A percentile compares a stretch with the other conserved stretches of the same genome.
Evolutionary conservation across 768 basidiomycete species (phyloP).

Genomic region (Cystobasidium tubakii): DNA sequence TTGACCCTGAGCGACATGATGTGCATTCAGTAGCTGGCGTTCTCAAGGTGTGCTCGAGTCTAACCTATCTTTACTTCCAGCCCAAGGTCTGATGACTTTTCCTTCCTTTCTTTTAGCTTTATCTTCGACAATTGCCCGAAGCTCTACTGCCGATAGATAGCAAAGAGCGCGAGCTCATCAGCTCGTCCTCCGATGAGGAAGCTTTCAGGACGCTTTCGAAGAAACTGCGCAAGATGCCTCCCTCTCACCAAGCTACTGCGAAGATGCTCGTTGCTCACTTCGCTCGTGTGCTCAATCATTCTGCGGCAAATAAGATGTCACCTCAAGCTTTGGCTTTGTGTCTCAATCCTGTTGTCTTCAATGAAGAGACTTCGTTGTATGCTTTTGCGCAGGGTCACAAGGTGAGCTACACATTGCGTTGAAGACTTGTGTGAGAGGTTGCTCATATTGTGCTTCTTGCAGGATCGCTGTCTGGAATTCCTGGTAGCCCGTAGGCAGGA

Average conservation of each 20-base stretch:
- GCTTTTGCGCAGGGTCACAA: conserved; percentile 23
- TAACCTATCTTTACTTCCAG: no score
- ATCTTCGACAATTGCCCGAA: conserved; percentile 45
- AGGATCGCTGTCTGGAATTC: conserved; percentile 30
- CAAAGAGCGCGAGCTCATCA: conserved; percentile 35
- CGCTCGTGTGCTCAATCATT: conserved; percentile 37
- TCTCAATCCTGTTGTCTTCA: conserved; percentile 34
- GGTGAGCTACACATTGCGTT: background rate
- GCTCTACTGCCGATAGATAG: conserved; percentile 42
- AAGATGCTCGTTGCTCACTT: conserved; percentile 43
- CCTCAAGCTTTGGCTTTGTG: conserved; percentile 40
- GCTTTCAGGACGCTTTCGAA: conserved; percentile 26
- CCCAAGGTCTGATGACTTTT: no score
- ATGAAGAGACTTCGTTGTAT: conserved; percentile 13
- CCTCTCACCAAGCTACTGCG: conserved; percentile 44
- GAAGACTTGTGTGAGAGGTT: background rate
- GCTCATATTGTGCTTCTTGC: background rate
- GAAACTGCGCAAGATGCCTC: conserved; percentile 40
- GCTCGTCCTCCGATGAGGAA: conserved; percentile 26
- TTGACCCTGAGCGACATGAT: conserved; percentile 41
- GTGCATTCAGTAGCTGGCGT: conserved; percentile 41
- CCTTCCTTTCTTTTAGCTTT: conserved; percentile 36
- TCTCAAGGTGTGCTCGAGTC: conserved; percentile 38
- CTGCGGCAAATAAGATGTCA: conserved; percentile 43
- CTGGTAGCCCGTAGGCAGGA: conserved; percentile 3